Evolutionary conservation across 306 rosid species (phyloP).

Genomic region (Canavalia ensiformis): DNA sequence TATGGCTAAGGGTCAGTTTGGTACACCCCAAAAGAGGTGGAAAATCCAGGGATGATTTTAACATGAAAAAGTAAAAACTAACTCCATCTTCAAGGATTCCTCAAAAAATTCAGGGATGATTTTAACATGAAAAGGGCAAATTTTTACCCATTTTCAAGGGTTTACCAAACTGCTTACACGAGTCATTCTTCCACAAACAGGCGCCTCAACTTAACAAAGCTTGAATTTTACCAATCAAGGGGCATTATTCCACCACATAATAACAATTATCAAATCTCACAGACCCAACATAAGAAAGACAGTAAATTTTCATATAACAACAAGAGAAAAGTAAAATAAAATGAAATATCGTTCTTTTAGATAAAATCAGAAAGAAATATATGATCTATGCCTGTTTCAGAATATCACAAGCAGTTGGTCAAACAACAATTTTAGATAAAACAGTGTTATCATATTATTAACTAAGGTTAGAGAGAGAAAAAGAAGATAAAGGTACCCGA

Average conservation of each 20-base stretch:
- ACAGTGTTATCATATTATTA: neutral
- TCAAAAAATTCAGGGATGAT: neutral
- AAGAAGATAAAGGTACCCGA: slow-evolving; percentile 52
- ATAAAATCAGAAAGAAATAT: neutral
- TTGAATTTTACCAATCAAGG: neutral
- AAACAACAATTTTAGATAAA: neutral
- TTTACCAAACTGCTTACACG: neutral
- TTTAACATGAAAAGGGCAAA: neutral
- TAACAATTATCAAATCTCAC: neutral
- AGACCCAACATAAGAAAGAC: slow-evolving; percentile 23
- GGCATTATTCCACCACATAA: neutral
- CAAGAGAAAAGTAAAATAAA: slow-evolving; percentile 19
- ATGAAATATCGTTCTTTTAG: neutral
- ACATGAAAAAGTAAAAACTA: neutral
- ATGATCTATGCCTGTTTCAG: neutral
- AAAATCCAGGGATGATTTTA: neutral
- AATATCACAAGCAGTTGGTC: neutral
- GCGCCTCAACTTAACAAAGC: neutral
- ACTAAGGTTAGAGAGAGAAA: slow-evolving; percentile 1
- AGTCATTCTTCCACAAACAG: no score
- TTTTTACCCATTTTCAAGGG: neutral
- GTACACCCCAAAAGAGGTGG: neutral
- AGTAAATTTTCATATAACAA: neutral
- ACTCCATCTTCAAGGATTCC: neutral
- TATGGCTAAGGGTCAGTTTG: neutral